These are phyloP conservation scores for Apophysomyces ossiformis DNA, from an alignment of 371 early-diverging fungal genomes.

Conservation along the genomic window DNA sequence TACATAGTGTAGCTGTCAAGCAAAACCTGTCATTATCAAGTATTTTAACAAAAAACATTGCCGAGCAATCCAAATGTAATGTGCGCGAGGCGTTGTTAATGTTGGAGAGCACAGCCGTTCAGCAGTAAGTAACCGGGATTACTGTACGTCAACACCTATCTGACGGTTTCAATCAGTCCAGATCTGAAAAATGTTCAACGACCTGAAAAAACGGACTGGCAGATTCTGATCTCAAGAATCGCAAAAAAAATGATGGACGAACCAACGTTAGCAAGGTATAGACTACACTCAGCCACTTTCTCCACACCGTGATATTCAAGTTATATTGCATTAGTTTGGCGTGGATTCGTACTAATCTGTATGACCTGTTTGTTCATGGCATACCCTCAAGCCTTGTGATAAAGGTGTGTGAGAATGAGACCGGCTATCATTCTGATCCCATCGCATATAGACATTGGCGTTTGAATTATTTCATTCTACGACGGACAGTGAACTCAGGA, in stretches of 20 bases:
- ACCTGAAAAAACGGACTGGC: conserved; percentile 90
- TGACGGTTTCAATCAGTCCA: conserved; percentile 32
- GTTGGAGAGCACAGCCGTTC: conserved; percentile 87
- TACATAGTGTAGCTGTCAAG: conserved; percentile 76
- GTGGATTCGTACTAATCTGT: conserved; percentile 76
- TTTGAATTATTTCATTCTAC: conserved; percentile 71
- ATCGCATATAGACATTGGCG: conserved; percentile 63
- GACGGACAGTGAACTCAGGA: conserved; percentile 64
- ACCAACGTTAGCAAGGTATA: conserved; percentile 71
- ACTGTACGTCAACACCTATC: conserved; percentile 23
- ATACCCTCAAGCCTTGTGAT: conserved; percentile 87
- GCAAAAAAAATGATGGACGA: conserved; percentile 72
- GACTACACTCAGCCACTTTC: too few relatives aligned
- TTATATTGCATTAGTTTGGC: background rate
- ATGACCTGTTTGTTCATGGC: conserved; percentile 88
- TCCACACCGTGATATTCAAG: background rate
- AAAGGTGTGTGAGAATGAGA: conserved; percentile 50
- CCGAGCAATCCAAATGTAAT: conserved; percentile 81
- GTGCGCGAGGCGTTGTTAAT: conserved; percentile 88
- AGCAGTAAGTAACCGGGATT: conserved; percentile 54
- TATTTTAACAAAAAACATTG: conserved; percentile 68
- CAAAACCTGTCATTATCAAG: conserved; percentile 78
- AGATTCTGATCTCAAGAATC: conserved; percentile 73
- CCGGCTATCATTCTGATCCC: background rate
- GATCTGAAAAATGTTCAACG: conserved; percentile 53